Evolutionary conservation across 768 basidiomycete genomes (phyloP), one percentile per base, ranked within the genome.

Genomic region (Termitomyces titanicus): DNA sequence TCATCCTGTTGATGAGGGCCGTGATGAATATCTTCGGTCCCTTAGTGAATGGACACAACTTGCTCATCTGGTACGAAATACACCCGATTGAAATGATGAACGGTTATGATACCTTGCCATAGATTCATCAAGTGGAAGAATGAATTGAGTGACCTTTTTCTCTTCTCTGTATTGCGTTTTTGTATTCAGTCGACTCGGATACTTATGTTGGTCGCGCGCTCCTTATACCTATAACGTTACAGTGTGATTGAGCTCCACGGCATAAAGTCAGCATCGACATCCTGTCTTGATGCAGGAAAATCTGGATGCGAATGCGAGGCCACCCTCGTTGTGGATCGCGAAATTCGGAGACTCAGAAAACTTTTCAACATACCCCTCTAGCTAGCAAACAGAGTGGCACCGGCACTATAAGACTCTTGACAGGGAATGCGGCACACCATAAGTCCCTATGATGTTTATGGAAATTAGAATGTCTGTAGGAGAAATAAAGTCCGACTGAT

Each of bases 1-100:
- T 67, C 78, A 80, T 20, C 80, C 83, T 0, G 81, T 88, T 1
- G 85, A 92, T 57, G 84, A 83, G 49, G 80, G 78, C 3, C 75
- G 71, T 38, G 91, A 93, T 63, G 89, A 90, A 61, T 93, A 92
- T 66, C 67, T 79, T 44, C 76, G 88, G 15, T 72, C 85, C 3
- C 64, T 93, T 57, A 75, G 70, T 0, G 91, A 93, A 65, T 93
- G 92, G 90, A 81, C 81, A 37, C 72, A 60, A 20, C 70, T 92
- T 25, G 79, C 87, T 13, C 70, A 76, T 22, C 81, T 86, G 76
- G 91, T 90, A 57, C 6, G 77, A 65, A 35, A 51, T 53, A 15
- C 24, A 18, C n/a, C 3, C 43, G 1, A 22, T 53, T n/a, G 3
- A 51, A 20, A 20, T 35, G 10, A 12, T 2, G 9, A 12, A n/a